Evolutionary conservation across 805 yeast genomes (phyloP).

Genomic region (Cyberlindnera euphorbiiphila): DNA sequence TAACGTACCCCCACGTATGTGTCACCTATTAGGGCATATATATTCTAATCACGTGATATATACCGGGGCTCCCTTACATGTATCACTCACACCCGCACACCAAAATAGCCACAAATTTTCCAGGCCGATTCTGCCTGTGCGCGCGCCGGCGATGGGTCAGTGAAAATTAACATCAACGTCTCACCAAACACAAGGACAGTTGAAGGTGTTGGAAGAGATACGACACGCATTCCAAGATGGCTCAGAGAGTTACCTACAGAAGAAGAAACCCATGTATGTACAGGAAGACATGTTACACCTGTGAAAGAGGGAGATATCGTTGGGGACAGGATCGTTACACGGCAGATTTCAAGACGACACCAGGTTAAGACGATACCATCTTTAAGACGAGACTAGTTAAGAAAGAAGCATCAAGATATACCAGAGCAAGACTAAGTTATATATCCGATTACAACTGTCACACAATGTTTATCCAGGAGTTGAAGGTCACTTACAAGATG

Average conservation of each 20-base stretch:
- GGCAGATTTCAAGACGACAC: neutral
- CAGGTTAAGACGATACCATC: neutral
- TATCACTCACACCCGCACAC: slow-evolving; percentile 12
- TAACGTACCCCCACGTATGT: no score
- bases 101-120: slow-evolving; percentile 3
- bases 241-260: slow-evolving; percentile 99
- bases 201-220: slow-evolving; percentile 9
- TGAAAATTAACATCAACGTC: slow-evolving; percentile 20
- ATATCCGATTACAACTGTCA: no score
- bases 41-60: no score
- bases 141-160: slow-evolving; percentile 10
- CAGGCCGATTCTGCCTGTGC: no score
- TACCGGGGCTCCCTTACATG: no score
- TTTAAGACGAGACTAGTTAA: neutral
- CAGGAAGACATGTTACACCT: slow-evolving; percentile 3
- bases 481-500: no score
- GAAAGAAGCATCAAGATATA: neutral
- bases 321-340: no score
- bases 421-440: no score
- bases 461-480: no score
- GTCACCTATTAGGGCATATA: no score
- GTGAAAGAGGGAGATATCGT: slow-evolving; percentile 1
- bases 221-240: slow-evolving; percentile 56
- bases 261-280: slow-evolving; percentile 98
- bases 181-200: neutral